Evolutionary conservation across 2,329 filamentous ascomycete species (phyloP).

Genomic region (Capronia americana): DNA sequence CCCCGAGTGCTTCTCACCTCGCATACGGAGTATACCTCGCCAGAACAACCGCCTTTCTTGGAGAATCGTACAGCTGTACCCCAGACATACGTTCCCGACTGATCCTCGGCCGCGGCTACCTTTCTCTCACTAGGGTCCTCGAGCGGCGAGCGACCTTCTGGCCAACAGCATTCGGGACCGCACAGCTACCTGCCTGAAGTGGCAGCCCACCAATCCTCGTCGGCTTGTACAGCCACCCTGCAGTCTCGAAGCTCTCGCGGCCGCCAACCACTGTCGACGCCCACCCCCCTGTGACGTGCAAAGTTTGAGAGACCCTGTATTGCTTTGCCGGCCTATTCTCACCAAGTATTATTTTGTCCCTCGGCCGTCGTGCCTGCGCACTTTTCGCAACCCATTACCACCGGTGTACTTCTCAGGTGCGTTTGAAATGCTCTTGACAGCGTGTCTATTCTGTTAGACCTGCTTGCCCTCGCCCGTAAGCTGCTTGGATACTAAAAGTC

Average conservation of each 20-base stretch:
- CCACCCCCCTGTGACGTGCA: constrained; percentile 35
- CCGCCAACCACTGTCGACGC: constrained; percentile 29
- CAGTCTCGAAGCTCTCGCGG: constrained; percentile 17
- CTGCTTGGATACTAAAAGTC: constrained; percentile 12
- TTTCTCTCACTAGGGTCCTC: constrained; percentile 23
- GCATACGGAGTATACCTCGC: constrained; percentile 7
- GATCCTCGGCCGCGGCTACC: constrained; percentile 27
- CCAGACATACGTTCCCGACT: constrained; percentile 15
- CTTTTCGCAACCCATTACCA: constrained; percentile 14
- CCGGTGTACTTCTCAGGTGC: constrained; percentile 23
- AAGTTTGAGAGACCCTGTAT: constrained; percentile 16
- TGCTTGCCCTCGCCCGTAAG: not conserved
- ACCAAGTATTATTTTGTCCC: constrained; percentile 22
- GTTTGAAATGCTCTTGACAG: constrained; percentile 7
- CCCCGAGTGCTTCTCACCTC: constrained; percentile 1
- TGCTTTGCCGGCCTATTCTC: constrained; percentile 19
- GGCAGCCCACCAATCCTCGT: constrained; percentile 29
- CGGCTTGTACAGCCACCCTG: constrained; percentile 28
- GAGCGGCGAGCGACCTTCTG: constrained; percentile 14
- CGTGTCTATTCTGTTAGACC: constrained; percentile 1
- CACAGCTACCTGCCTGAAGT: constrained; percentile 31
- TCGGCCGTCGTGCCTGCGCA: constrained; percentile 19
- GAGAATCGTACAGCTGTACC: constrained; percentile 6
- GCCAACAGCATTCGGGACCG: constrained; percentile 31
- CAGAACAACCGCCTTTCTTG: constrained; percentile 2